phyloP scores from a whole-genome alignment of 192 early-diverging fungal genomes.

The Martensiomyces pterosporus region DNA sequence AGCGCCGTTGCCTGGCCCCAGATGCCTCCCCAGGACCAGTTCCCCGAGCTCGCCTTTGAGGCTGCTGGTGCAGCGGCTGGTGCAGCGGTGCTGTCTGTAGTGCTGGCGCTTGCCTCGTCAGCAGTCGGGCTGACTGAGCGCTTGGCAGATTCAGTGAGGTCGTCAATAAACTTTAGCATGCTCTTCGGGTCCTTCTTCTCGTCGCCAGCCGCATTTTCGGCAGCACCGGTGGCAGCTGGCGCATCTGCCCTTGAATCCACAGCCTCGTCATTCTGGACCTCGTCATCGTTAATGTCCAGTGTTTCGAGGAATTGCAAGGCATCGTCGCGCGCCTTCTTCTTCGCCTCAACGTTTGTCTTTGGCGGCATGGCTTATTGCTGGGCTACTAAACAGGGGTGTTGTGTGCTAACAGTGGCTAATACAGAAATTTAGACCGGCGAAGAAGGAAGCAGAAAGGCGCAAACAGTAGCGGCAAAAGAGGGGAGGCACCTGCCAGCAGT shows the following conservation, averaged over 20 bases:
- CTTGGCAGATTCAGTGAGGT: conserved; percentile 48
- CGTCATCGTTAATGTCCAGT: conserved; percentile 31
- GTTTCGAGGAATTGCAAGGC: conserved; percentile 50
- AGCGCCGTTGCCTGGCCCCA: conserved; percentile 43
- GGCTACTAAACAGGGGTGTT: too few relatives aligned
- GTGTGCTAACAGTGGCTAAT: too few relatives aligned
- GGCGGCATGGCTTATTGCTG: conserved; percentile 27
- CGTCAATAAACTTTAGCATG: conserved; percentile 47
- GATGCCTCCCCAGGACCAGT: conserved; percentile 51
- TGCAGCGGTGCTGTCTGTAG: conserved; percentile 1
- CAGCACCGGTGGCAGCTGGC: not conserved
- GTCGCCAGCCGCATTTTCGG: conserved; percentile 1
- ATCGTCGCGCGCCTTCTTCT: conserved; percentile 50
- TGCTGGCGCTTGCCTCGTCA: conserved; percentile 17
- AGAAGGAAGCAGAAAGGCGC: too few relatives aligned
- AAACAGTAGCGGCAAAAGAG: too few relatives aligned
- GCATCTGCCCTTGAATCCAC: not conserved
- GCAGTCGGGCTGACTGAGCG: conserved; percentile 4
- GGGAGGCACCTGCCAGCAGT: too few relatives aligned
- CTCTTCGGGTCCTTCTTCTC: conserved; percentile 30
- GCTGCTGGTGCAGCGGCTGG: not conserved
- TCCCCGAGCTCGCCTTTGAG: conserved; percentile 5
- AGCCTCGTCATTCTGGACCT: conserved; percentile 18
- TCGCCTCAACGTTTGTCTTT: conserved; percentile 16
- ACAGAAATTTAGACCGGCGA: not conserved